These are phyloP conservation scores for Chaetomium sp. DNA, from an alignment of 2,329 filamentous ascomycete species.

Conservation along the genomic window DNA sequence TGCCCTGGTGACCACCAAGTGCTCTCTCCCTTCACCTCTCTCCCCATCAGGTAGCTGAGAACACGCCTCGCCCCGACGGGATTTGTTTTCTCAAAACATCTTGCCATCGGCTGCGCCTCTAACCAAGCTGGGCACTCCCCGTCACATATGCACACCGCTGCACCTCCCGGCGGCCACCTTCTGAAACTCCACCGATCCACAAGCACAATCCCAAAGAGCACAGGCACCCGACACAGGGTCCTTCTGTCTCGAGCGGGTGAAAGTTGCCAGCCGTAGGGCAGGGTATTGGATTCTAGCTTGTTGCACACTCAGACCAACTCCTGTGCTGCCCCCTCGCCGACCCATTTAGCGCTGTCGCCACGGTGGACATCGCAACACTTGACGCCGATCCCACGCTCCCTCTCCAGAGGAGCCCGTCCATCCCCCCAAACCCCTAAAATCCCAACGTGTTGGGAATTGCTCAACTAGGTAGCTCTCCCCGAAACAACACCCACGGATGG, in stretches of 20 bases:
- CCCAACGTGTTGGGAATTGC: conserved; percentile 5
- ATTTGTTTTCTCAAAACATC: neutral
- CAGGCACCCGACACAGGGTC: too few species aligned
- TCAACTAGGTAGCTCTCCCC: conserved; percentile 1
- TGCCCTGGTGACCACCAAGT: conserved; percentile 8
- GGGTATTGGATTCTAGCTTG: neutral
- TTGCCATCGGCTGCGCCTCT: neutral
- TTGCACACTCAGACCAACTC: conserved; percentile 10
- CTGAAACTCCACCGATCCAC: conserved; percentile 24
- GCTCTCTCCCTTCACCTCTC: neutral
- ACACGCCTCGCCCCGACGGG: neutral
- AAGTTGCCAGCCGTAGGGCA: conserved; percentile 5
- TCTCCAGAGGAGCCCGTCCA: neutral
- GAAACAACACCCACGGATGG: neutral
- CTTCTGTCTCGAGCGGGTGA: conserved; percentile 8
- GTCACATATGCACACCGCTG: conserved; percentile 22
- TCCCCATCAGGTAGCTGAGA: neutral
- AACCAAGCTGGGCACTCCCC: conserved; percentile 12
- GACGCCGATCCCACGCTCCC: conserved; percentile 16
- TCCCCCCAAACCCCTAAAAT: conserved; percentile 2
- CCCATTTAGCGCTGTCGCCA: conserved; percentile 6
- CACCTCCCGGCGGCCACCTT: neutral
- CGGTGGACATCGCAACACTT: conserved; percentile 7
- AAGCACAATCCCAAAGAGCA: conserved; percentile 6
- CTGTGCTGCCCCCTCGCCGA: neutral